Evolutionary conservation across 352 stramenopile genomes (phyloP), one percentile per base, ranked within the genome.

Genomic region (Pythium grandisporangium): DNA sequence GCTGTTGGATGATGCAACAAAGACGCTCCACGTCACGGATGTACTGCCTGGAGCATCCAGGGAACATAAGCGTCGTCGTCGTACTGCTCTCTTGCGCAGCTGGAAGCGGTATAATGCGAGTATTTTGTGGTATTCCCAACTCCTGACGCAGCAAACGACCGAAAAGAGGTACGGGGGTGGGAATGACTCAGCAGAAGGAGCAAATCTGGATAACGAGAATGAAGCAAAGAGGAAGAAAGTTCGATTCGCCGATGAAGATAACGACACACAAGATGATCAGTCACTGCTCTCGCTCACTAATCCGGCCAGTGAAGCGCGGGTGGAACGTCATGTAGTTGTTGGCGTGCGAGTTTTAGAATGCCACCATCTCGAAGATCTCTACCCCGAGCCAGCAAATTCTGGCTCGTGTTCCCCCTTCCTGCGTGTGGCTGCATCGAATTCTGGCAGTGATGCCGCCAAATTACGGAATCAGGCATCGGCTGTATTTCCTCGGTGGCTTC

Each of bases 81-180:
- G 77, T 5, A 65, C 79, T 17, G 87, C 66, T 36, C 51, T 92
- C 32, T 43, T 92, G 36, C 66, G 73, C 6, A 86, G 70, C 40
- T 92, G 79, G 79, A 88, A 88, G 42, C 58, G 63, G 13, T 90
- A 84, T 51, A 87, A 84, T 36, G 65, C 66, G 2, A 75, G 65
- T 1, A 84, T 90, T 21, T 48, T 78, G 12, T 80, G 64, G 45
- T 69, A 85, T 52, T 84, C 76, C 1, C 60, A 30, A 19, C 20
- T 54, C 20, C 30, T 40, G 33, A 44, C 27, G 26, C n/a, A n/a
- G n/a, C n/a, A n/a, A n/a, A n/a, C n/a, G n/a, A n/a, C n/a, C n/a
- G n/a, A n/a, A n/a, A n/a, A n/a, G n/a, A n/a, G n/a, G n/a, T n/a
- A n/a, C n/a, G n/a, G n/a, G n/a, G n/a, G n/a, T n/a, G n/a, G n/a